These are phyloP conservation scores for Stephania yunnanensis DNA, from an alignment of 164 flowering plant genomes.

Conservation along the genomic window DNA sequence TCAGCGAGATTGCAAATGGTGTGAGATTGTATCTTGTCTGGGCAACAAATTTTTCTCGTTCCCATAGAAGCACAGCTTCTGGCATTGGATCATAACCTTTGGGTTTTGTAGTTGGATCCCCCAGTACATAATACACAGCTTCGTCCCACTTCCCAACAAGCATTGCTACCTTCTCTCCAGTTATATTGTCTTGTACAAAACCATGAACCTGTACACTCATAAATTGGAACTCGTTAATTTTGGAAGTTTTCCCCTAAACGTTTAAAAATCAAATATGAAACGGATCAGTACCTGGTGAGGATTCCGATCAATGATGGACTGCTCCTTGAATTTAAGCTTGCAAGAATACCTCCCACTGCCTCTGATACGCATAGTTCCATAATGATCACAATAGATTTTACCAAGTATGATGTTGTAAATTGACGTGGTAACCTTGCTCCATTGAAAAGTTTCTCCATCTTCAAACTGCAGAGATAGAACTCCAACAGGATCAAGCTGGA, in stretches of 20 bases:
- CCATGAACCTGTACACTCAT: slow-evolving; percentile 75
- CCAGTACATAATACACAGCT: slow-evolving; percentile 94
- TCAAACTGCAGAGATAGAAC: slow-evolving; percentile 88
- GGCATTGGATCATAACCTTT: slow-evolving; percentile 97
- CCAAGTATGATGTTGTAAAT: slow-evolving; percentile 95
- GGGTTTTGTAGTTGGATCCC: slow-evolving; percentile 89
- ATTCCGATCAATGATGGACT: slow-evolving; percentile 95
- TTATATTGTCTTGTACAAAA: slow-evolving; percentile 91
- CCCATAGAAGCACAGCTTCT: slow-evolving; percentile 92
- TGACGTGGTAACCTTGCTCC: slow-evolving; percentile 99
- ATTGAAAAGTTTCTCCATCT: slow-evolving; percentile 91
- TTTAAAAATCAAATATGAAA: not conserved
- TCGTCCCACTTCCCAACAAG: slow-evolving; percentile 98
- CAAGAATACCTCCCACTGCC: slow-evolving; percentile 92
- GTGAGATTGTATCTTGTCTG: slow-evolving; percentile 93
- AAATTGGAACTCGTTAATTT: not conserved
- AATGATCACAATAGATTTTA: slow-evolving; percentile 95
- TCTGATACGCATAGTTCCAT: slow-evolving; percentile 94
- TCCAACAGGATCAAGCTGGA: slow-evolving; percentile 98
- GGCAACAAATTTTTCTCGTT: slow-evolving; percentile 65
- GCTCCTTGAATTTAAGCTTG: slow-evolving; percentile 99
- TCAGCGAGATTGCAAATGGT: slow-evolving; percentile 90
- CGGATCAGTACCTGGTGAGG: slow-evolving; percentile 75
- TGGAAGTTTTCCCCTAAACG: not conserved
- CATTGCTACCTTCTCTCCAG: slow-evolving; percentile 93